A percentile compares a stretch with the other conserved stretches of the same genome.
Conservation (phyloP, 2,329 filamentous ascomycete genomes). For the Anthostomella pinea region DNA sequence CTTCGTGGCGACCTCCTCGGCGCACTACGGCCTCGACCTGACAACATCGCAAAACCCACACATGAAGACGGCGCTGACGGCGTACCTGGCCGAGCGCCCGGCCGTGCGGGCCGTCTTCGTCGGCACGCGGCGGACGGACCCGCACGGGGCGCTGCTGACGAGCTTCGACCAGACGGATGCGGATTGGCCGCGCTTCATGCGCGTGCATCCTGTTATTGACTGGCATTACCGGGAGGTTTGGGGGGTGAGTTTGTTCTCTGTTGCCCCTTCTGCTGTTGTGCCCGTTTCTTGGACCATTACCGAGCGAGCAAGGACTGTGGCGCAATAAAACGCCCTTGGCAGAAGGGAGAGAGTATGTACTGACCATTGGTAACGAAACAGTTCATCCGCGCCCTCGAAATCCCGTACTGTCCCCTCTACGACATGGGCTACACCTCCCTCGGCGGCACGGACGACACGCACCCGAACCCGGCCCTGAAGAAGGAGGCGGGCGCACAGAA, state of each 20-base stretch:
- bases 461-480: constrained; percentile 77
- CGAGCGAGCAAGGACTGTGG: too few species aligned
- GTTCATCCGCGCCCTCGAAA: constrained; percentile 75
- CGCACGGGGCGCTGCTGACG: constrained; percentile 74
- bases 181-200: constrained; percentile 90
- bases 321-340: too few species aligned
- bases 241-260: constrained; percentile 63
- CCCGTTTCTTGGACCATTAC: too few species aligned
- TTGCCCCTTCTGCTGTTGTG: constrained; percentile 3
- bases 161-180: constrained; percentile 85
- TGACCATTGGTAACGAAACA: constrained; percentile 32
- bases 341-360: constrained; percentile 9
- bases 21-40: constrained; percentile 71
- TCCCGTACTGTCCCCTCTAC: constrained; percentile 85
- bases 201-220: constrained; percentile 92
- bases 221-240: constrained; percentile 97
- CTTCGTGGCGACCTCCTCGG: constrained; percentile 69
- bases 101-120: constrained; percentile 77
- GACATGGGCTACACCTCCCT: constrained; percentile 85
- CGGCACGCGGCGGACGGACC: constrained; percentile 86
- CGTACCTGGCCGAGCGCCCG: constrained; percentile 66
- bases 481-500: constrained; percentile 24
- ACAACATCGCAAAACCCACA: constrained; percentile 66
- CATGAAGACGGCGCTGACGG: constrained; percentile 77
- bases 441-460: constrained; percentile 85